Percentiles rank a stretch among this genome's conserved stretches.
phyloP scores from a whole-genome alignment of 1,284 basidiomycete species.

The Papiliotrema nemorosa region DNA sequence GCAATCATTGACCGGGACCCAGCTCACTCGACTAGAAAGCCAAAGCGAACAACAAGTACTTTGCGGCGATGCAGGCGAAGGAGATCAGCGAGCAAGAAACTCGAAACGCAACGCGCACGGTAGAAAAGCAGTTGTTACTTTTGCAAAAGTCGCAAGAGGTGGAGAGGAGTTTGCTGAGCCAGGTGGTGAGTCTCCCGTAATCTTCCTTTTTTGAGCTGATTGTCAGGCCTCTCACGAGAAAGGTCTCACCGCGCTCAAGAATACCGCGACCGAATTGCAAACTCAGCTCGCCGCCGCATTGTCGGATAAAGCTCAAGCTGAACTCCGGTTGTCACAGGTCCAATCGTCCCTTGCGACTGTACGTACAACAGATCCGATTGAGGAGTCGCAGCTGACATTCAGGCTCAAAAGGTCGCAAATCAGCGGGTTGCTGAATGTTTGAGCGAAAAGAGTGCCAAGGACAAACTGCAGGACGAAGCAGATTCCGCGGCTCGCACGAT shows the following conservation, averaged over 20 bases:
- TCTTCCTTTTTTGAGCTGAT: background rate
- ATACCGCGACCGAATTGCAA: constrained; percentile 48
- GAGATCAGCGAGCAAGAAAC: constrained; percentile 76
- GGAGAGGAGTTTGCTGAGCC: constrained; percentile 59
- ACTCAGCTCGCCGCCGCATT: constrained; percentile 50
- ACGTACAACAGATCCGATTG: constrained; percentile 13
- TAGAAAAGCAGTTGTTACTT: constrained; percentile 74
- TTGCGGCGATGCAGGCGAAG: constrained; percentile 81
- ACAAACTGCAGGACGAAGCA: constrained; percentile 47
- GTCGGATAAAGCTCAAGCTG: constrained; percentile 39
- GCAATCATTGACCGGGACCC: constrained; percentile 19
- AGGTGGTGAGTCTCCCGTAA: constrained; percentile 55
- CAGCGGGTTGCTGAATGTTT: constrained; percentile 45
- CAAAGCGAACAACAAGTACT: constrained; percentile 94
- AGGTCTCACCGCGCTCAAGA: constrained; percentile 52
- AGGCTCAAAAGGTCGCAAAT: constrained; percentile 39
- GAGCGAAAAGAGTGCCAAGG: constrained; percentile 36
- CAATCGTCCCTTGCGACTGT: constrained; percentile 50
- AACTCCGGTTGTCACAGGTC: constrained; percentile 33
- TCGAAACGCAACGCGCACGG: constrained; percentile 61
- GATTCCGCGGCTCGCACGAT: constrained; percentile 31
- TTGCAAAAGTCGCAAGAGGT: constrained; percentile 67
- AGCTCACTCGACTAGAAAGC: constrained; percentile 59
- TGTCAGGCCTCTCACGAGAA: constrained; percentile 58
- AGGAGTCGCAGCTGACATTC: background rate